These are phyloP conservation scores for Hevea brasiliensis DNA, from an alignment of 345 rosid species.

Conservation along the genomic window DNA sequence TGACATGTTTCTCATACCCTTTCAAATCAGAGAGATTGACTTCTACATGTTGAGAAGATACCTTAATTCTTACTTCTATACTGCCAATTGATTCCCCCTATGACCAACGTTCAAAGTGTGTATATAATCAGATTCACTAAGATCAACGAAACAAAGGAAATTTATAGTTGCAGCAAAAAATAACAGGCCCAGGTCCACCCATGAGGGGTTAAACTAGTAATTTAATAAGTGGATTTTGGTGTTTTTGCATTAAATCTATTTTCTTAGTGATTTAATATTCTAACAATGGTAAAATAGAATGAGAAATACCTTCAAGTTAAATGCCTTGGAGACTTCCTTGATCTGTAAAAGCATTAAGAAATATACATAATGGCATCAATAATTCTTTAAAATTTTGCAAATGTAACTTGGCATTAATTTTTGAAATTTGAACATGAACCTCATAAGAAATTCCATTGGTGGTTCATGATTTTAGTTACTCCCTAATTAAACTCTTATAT, in stretches of 20 bases:
- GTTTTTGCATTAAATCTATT: too few species aligned
- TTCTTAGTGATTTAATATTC: too few species aligned
- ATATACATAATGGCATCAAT: neutral
- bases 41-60: conserved; percentile 50
- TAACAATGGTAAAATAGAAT: neutral
- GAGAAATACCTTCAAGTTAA: conserved; percentile 42
- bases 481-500: too few species aligned
- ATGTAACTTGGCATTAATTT: too few species aligned
- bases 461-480: too few species aligned
- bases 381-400: neutral
- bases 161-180: too few species aligned
- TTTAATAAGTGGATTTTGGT: too few species aligned
- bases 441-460: too few species aligned
- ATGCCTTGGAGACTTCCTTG: conserved; percentile 39
- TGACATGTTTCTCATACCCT: conserved; percentile 61
- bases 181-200: too few species aligned
- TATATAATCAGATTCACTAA: neutral
- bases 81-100: conserved; percentile 51
- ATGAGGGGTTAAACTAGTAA: too few species aligned
- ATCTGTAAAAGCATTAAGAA: conserved; percentile 32
- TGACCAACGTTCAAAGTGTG: neutral
- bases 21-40: conserved; percentile 51
- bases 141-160: neutral
- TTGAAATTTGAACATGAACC: too few species aligned
- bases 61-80: conserved; percentile 42